These are phyloP conservation scores for Naganishia vishniacii DNA, from an alignment of 768 basidiomycete species.

Conservation along the genomic window DNA sequence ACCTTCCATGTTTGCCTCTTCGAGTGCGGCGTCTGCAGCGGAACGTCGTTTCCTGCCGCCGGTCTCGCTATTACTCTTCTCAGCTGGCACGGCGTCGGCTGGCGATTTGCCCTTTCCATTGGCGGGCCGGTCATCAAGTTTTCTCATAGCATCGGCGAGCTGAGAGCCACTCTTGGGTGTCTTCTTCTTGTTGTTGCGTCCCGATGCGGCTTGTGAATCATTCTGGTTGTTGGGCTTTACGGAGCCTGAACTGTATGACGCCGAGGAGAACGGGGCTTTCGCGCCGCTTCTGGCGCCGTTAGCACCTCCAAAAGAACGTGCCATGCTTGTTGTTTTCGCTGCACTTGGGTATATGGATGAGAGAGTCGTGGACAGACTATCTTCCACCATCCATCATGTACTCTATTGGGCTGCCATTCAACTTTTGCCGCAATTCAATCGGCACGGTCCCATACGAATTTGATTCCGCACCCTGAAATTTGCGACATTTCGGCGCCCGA, in stretches of 20 bases:
- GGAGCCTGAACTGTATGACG: conserved; percentile 13
- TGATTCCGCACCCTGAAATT: neutral
- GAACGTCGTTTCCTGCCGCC: conserved; percentile 1
- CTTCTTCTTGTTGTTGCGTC: conserved; percentile 16
- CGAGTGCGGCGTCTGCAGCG: conserved; percentile 4
- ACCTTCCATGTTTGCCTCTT: conserved; percentile 18
- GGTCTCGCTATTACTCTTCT: neutral
- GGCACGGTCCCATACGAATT: neutral
- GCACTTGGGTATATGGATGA: neutral
- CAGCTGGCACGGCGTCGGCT: too few relatives aligned
- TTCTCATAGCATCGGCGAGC: neutral
- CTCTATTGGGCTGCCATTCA: too few relatives aligned
- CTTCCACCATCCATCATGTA: too few relatives aligned
- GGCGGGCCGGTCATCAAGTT: neutral
- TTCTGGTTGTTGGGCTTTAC: neutral
- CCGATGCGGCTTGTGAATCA: conserved; percentile 5
- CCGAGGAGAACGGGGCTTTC: conserved; percentile 9
- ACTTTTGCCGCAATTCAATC: neutral
- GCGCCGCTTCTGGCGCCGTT: neutral
- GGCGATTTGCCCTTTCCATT: neutral
- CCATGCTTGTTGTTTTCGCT: neutral
- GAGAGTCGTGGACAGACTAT: too few relatives aligned
- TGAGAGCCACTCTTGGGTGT: neutral
- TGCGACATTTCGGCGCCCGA: neutral
- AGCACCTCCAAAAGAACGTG: neutral